Base-by-base conservation (phyloP, 139 green algal genomes). In the Tetradesmus obliquus region DNA sequence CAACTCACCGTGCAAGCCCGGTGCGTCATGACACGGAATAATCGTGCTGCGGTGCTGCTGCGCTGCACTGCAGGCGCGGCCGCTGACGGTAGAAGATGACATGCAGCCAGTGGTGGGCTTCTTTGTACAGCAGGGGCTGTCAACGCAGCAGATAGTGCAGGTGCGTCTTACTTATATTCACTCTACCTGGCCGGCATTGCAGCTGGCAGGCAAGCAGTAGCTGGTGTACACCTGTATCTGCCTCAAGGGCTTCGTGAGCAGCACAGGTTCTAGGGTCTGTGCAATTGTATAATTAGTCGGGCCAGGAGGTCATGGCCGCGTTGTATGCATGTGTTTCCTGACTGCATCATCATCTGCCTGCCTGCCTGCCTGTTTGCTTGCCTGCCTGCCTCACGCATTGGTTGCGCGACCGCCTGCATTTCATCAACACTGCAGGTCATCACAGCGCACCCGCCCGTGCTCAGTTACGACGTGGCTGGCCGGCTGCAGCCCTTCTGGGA, bases 81-180 rank as follows among this genome's bases (percentile, higher is more conserved):
- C 88, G 69, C 86, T 97, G 80, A 94, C 83, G 60, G 94, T 97
- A 2, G 94, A 96, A 19, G 53, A 92, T 3, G 94, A 97, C 91
- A 97, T 97, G 92, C 84, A 92, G 89, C 95, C 96, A 20, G 95
- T 97, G 2, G 82, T 97, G 13, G 82, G 94, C 0, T 97, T 95
- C 62, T 82, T 97, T 17, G 5, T 82, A 45, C n/a, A 55, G 1
- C 55, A 92, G 66, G 95, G 93, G 3, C 57, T 97, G 1, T 82
- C 79, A 45, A 87, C 93, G 45, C 76, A 72, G 32, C 81, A 96
- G 20, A 82, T 96, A 45, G 55, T 92, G 13, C 91, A 97, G 95
- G 90, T 97, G 12, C 93, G 91, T 19, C 32, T 45, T 45, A 45
- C 32, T 45, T 45, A 45, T 45, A 45, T 45, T 45, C 32, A 45